Evolutionary conservation across 768 basidiomycete genomes (phyloP), one percentile per base, ranked within the genome.

Genomic region (Imleria badia): DNA sequence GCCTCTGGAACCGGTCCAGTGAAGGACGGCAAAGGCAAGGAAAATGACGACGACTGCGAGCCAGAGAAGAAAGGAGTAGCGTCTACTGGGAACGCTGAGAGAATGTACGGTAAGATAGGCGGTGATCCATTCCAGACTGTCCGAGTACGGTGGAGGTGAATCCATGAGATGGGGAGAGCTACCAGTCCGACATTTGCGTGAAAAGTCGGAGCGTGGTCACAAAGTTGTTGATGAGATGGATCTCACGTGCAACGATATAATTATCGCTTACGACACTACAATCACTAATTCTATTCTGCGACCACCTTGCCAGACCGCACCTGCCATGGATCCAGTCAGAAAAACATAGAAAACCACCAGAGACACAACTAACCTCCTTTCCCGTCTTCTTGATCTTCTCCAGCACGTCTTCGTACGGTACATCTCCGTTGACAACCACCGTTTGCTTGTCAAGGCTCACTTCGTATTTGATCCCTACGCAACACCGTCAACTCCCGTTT

Each of bases 311-410:
- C 78, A 50, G 85, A 86, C 55, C 66, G 33, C 31, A 79, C 75
- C 77, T 78, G 58, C 1, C 14, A 22, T 1, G 22, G 1, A 10
- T 8, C 7, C 12, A 5, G 39, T 62, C 36, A 52, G 40, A 29
- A 43, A 40, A 6, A 10, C 8, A 6, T 6, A 22, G 3, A 22
- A 39, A 8, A 30, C 2, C 1, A 19, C 20, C 22, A 19, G 14
- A 30, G 11, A 50, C 30, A 12, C 14, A 8, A 59, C 75, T 22
- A 48, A 91, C 92, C 86, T 90, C 81, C 73, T 94, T 94, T 59
- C 94, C 94, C 11, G 93, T 96, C 82, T 94, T 95, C 79, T 83
- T 82, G 66, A 96, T 91, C 76, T 78, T 89, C 48, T 75, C 84
- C 13, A 82, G 71, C 43, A 93, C 75, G 3, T 77, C 76, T 0